Conservation (phyloP, 1,139 yeast species). For the Arxiozyma slooffiae region DNA sequence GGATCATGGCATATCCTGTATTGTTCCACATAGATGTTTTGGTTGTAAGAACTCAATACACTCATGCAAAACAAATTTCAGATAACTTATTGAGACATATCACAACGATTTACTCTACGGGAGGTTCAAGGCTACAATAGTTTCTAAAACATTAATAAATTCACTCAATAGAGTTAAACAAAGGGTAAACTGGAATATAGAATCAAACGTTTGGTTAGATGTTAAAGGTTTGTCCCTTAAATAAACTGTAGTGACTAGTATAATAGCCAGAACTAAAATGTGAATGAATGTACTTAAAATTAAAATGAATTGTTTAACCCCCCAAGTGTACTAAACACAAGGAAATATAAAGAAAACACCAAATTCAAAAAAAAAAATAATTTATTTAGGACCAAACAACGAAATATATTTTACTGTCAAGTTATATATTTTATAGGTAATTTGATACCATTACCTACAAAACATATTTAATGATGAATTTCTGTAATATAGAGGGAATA, state of each 20-base stretch:
- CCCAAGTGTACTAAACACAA: no score
- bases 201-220: constrained; percentile 30
- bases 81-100: constrained; percentile 46
- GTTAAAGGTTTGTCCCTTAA: no score
- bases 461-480: neutral
- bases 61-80: constrained; percentile 30
- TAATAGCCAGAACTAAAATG: no score
- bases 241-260: no score
- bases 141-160: constrained; percentile 91
- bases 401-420: no score
- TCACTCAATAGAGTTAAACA: constrained; percentile 95
- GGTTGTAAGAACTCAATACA: constrained; percentile 89
- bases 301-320: no score
- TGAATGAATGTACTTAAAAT: no score
- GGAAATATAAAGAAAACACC: no score
- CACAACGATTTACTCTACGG: constrained; percentile 66
- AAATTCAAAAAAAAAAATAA: no score
- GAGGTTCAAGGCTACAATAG: constrained; percentile 91
- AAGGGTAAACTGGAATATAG: constrained; percentile 51
- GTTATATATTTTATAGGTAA: neutral
- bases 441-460: no score
- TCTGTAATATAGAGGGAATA: neutral
- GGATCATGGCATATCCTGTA: constrained; percentile 94
- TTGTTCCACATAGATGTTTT: constrained; percentile 95
- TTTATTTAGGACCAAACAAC: no score